phyloP scores from a whole-genome alignment of 441 rosid genomes.

The Corymbia citriodora region DNA sequence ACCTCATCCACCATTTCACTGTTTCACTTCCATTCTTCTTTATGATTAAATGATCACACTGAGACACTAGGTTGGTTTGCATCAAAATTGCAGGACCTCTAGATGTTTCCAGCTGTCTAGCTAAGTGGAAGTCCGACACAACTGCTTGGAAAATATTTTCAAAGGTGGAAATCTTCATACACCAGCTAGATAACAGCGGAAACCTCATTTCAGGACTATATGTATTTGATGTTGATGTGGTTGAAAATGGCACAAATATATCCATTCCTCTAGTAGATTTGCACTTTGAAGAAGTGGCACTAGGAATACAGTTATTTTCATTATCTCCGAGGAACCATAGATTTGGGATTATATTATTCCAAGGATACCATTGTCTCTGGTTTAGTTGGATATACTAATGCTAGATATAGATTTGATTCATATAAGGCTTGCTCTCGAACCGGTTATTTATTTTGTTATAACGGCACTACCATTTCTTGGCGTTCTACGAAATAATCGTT shows the following conservation, averaged over 20 bases:
- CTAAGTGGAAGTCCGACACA: slow-evolving; percentile 56
- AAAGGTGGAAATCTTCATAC: slow-evolving; percentile 60
- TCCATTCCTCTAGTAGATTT: slow-evolving; percentile 74
- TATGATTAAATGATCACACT: background rate
- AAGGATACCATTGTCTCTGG: too few species aligned
- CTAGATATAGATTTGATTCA: too few species aligned
- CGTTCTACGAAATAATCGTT: too few species aligned
- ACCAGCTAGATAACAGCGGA: slow-evolving; percentile 62
- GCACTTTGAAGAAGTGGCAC: slow-evolving; percentile 48
- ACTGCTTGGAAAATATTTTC: slow-evolving; percentile 81
- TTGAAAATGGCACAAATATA: slow-evolving; percentile 58
- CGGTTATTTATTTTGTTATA: too few species aligned
- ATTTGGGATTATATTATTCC: too few species aligned
- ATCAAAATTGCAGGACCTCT: slow-evolving; percentile 45
- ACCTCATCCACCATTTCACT: background rate
- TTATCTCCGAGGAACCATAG: too few species aligned
- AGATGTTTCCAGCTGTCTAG: slow-evolving; percentile 55
- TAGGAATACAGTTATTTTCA: slow-evolving; percentile 72
- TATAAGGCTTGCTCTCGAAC: too few species aligned
- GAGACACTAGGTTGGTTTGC: background rate
- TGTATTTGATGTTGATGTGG: slow-evolving; percentile 68
- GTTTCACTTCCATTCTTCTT: background rate
- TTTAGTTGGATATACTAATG: too few species aligned
- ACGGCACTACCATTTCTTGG: too few species aligned
- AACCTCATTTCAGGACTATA: slow-evolving; percentile 59